Conservation (phyloP, 345 rosid species). For the Balakata baccata region DNA sequence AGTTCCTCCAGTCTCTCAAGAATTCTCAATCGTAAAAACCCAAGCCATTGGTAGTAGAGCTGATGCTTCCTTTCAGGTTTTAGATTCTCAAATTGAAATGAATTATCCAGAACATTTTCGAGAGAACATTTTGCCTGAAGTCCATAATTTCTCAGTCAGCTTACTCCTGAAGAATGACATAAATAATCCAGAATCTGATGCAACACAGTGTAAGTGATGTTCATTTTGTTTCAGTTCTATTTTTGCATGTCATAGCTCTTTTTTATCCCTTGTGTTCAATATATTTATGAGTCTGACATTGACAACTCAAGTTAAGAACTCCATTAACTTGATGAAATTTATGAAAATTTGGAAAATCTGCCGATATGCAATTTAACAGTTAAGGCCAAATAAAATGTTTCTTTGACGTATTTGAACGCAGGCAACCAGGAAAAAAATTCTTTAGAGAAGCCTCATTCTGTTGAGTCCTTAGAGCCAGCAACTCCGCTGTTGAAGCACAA, state of each 20-base stretch:
- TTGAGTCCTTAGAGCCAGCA: background rate
- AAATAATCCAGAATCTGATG: slow-evolving; percentile 7
- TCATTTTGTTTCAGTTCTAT: background rate
- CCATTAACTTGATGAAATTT: background rate
- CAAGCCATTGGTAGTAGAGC: background rate
- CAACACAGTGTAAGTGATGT: background rate
- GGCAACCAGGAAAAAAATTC: background rate
- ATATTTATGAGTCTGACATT: background rate
- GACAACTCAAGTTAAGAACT: background rate
- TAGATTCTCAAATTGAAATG: background rate
- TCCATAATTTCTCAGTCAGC: background rate
- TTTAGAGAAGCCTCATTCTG: background rate
- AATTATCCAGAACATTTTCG: background rate
- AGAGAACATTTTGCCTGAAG: background rate
- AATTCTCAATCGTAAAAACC: background rate
- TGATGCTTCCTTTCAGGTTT: background rate
- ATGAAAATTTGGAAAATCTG: background rate
- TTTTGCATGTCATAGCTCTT: background rate
- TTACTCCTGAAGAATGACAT: background rate
- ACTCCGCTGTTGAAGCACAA: slow-evolving; percentile 1
- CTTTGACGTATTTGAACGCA: background rate
- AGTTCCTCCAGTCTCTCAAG: background rate
- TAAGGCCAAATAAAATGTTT: background rate
- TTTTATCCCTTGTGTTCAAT: background rate
- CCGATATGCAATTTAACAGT: background rate